Conservation (phyloP, 2,329 filamentous ascomycete species). For the Colletotrichum costaricense region DNA sequence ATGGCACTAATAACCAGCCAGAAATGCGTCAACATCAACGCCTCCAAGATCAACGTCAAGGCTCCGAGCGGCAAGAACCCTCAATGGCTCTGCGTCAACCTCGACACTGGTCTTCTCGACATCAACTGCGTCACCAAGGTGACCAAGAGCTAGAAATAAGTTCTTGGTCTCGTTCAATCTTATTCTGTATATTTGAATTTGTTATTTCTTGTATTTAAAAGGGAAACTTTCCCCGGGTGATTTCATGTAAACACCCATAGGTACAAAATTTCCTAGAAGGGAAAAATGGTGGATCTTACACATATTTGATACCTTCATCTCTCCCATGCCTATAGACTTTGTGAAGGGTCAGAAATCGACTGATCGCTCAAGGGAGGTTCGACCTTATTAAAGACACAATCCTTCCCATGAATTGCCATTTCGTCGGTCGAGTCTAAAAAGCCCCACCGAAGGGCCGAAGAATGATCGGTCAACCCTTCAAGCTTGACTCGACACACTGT, state of each 20-base stretch:
- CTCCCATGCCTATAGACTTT: background rate
- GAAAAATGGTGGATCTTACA: background rate
- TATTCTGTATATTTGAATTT: background rate
- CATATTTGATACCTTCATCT: background rate
- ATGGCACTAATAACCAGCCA: background rate
- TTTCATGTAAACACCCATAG: background rate
- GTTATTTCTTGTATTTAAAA: background rate
- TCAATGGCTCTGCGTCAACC: slow-evolving; percentile 31
- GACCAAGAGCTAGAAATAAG: slow-evolving; percentile 13
- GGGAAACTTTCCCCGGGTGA: background rate
- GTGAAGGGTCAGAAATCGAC: background rate
- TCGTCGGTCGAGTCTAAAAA: background rate
- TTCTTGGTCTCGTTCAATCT: too few relatives aligned
- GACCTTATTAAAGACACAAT: background rate
- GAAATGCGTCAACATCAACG: slow-evolving; percentile 36
- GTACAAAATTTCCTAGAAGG: background rate
- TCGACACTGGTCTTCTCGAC: slow-evolving; percentile 29
- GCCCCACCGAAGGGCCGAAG: too few relatives aligned
- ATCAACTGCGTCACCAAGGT: slow-evolving; percentile 31
- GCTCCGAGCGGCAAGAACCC: slow-evolving; percentile 31
- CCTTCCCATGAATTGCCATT: background rate
- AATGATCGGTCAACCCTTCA: background rate
- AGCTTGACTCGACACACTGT: too few relatives aligned
- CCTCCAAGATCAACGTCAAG: slow-evolving; percentile 29
- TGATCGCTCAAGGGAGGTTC: background rate